Base-by-base conservation (phyloP, 208 protist genomes). In the Crithidia mellificae region DNA sequence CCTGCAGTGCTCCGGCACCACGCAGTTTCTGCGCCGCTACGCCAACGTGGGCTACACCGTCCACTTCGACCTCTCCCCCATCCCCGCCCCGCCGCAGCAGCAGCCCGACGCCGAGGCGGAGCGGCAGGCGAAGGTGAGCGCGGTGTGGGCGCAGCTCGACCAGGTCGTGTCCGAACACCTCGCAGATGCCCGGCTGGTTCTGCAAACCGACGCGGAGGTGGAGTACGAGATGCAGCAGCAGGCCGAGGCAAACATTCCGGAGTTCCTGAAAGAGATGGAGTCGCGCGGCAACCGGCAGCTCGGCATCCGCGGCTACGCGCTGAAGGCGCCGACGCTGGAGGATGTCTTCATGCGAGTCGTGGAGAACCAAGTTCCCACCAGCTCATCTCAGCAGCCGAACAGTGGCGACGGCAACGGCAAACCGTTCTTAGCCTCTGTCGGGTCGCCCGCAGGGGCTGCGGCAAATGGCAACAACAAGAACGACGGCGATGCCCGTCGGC, bases 291-390 rank as follows among this genome's bases (percentile, higher is more conserved):
- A 74, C 15, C n/a, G n/a, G 49, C 43, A 17, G 11, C 32, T 56
- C 0, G 81, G 84, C 15, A 67, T 92, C n/a, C 63, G 68, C 17
- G 67, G 59, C 36, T 91, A 83, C 72, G 68, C 80, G 19, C 54
- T 94, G 30, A 83, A 78, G n/a, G 78, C 77, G 6, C 88, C 87
- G 8, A 91, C 86, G 32, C 70, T 94, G 12, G 88, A 94, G 65
- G 83, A 94, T 55, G 81, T 94, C 14, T 94, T 94, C 52, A 36
- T 91, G 29, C 55, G 72, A 32, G 80, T 90, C 29, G 84, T 83
- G 52, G 81, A 66, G 0, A 74, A 83, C 20, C 65, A n/a, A n/a
- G n/a, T n/a, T n/a, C n/a, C n/a, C n/a, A n/a, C n/a, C n/a, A 71
- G 63, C 15, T 77, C 88, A 27, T 81, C 78, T 0, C 59, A 80